phyloP scores from a whole-genome alignment of 2,329 filamentous ascomycete genomes.

The Phaeophleospora eucalypticola region DNA sequence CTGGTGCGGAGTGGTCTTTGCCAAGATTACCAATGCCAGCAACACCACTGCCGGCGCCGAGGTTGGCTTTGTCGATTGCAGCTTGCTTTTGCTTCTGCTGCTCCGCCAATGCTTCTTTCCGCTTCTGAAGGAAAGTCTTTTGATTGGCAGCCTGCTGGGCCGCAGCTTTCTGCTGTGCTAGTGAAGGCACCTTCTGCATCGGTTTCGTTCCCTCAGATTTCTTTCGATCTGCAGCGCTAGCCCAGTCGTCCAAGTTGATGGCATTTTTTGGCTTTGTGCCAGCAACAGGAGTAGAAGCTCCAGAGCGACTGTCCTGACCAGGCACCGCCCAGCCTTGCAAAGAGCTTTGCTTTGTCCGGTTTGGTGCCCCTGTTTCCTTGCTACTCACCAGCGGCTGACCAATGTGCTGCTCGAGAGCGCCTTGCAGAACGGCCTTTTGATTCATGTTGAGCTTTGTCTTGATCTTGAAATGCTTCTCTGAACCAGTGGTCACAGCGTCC shows the following conservation, averaged over 20 bases:
- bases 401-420: constrained; percentile 54
- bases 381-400: constrained; percentile 28
- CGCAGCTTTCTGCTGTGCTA: constrained; percentile 24
- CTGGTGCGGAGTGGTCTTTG: constrained; percentile 70
- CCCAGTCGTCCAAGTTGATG: constrained; percentile 24
- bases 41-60: constrained; percentile 74
- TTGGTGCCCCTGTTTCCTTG: constrained; percentile 20
- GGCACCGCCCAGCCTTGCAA: constrained; percentile 39
- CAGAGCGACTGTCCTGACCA: constrained; percentile 21
- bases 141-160: constrained; percentile 41
- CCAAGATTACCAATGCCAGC: constrained; percentile 67
- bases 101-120: constrained; percentile 70
- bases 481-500: constrained; percentile 53
- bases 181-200: constrained; percentile 19
- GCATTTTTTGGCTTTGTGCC: constrained; percentile 22
- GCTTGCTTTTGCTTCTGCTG: constrained; percentile 61
- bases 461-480: constrained; percentile 44
- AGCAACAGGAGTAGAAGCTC: constrained; percentile 22
- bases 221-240: constrained; percentile 15
- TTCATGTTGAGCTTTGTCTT: constrained; percentile 76
- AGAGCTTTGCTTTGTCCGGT: constrained; percentile 37
- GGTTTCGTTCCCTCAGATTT: constrained; percentile 29
- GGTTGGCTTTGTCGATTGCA: constrained; percentile 29
- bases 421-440: constrained; percentile 77
- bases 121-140: constrained; percentile 65